phyloP scores from a whole-genome alignment of 2,329 filamentous ascomycete genomes.

The Ascocoryne sarcoides region DNA sequence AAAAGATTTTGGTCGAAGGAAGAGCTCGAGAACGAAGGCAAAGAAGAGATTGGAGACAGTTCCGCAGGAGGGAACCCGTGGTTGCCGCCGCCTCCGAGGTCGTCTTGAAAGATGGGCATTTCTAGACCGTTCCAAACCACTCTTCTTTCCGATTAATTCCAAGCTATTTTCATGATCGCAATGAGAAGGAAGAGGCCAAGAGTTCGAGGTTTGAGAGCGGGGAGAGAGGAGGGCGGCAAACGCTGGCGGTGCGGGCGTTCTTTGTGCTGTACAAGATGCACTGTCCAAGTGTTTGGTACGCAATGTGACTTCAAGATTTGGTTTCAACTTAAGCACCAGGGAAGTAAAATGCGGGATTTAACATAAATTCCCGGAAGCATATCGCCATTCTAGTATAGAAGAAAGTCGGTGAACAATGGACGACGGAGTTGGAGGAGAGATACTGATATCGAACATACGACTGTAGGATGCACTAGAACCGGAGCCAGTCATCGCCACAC shows the following conservation, averaged over 20 bases:
- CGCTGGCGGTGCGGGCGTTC: neutral
- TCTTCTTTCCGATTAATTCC: neutral
- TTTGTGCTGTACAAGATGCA: neutral
- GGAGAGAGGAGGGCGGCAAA: neutral
- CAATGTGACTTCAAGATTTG: too few species aligned
- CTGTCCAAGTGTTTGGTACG: too few species aligned
- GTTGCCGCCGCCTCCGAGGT: constrained; percentile 33
- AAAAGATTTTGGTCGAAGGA: constrained; percentile 14
- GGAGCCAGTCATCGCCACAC: neutral
- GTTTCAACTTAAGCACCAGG: too few species aligned
- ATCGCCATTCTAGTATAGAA: neutral
- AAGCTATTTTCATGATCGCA: neutral
- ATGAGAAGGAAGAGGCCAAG: neutral
- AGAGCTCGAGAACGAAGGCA: constrained; percentile 20
- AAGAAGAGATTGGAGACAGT: constrained; percentile 4
- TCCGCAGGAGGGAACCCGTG: constrained; percentile 13
- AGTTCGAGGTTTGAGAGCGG: neutral
- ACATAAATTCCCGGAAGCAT: neutral
- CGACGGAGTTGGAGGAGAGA: constrained; percentile 1
- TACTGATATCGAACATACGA: constrained; percentile 1
- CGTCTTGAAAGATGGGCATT: constrained; percentile 53
- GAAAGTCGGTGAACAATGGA: neutral
- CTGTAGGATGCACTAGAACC: neutral
- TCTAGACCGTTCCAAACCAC: constrained; percentile 14
- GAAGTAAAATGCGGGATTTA: too few species aligned